phyloP scores from a whole-genome alignment of 108 stramenopile species.

The Epithemia pelagica region DNA sequence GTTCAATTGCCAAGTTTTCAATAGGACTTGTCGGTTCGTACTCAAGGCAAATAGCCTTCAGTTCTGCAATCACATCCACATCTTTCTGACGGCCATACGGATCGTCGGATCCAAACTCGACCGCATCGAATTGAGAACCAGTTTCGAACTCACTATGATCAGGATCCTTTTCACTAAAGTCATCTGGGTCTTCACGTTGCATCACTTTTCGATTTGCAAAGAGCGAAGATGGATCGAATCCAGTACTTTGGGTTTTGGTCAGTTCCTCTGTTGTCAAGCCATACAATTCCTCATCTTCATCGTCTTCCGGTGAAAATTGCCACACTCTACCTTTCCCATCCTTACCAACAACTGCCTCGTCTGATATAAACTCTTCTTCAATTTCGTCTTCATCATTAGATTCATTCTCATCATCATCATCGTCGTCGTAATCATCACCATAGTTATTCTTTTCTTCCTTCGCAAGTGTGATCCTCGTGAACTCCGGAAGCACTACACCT shows the following conservation, averaged over 20 bases:
- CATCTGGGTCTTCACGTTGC: slow-evolving; percentile 59
- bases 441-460: slow-evolving; percentile 48
- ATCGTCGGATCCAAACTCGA: slow-evolving; percentile 30
- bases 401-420: slow-evolving; percentile 18
- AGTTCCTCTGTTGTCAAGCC: slow-evolving; percentile 19
- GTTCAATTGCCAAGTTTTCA: slow-evolving; percentile 82
- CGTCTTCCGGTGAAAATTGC: not conserved
- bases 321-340: slow-evolving; percentile 14
- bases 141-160: slow-evolving; percentile 29
- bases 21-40: slow-evolving; percentile 67
- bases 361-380: not conserved
- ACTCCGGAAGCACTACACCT: slow-evolving; percentile 66
- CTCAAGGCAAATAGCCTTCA: slow-evolving; percentile 80
- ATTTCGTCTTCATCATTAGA: slow-evolving; percentile 11
- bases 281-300: slow-evolving; percentile 29
- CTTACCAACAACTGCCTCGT: slow-evolving; percentile 15
- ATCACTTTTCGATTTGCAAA: slow-evolving; percentile 36
- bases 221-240: slow-evolving; percentile 46
- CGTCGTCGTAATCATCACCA: slow-evolving; percentile 39
- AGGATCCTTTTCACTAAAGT: slow-evolving; percentile 48
- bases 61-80: slow-evolving; percentile 80
- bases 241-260: slow-evolving; percentile 66
- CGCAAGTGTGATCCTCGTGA: slow-evolving; percentile 78
- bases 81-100: slow-evolving; percentile 71
- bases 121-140: slow-evolving; percentile 4